These are phyloP conservation scores for Sophora flavescens DNA, from an alignment of 306 rosid genomes.

Conservation along the genomic window DNA sequence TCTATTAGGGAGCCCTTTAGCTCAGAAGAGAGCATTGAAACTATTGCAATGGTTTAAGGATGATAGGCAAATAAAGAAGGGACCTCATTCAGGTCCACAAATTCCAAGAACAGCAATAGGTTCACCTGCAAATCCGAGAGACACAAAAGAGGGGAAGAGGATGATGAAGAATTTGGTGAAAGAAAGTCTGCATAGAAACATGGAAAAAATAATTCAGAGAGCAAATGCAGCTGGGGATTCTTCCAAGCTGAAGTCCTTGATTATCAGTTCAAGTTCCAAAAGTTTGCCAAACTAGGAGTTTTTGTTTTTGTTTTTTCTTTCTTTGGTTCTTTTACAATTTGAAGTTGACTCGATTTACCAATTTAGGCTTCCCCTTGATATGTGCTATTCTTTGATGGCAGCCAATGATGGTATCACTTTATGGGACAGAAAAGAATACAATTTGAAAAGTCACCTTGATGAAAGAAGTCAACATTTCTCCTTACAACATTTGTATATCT, in stretches of 20 bases:
- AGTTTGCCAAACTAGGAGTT: conserved; percentile 63
- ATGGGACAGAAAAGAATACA: neutral
- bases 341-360: neutral
- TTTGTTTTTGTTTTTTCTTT: conserved; percentile 29
- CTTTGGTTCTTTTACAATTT: neutral
- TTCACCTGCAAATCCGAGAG: conserved; percentile 55
- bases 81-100: conserved; percentile 83
- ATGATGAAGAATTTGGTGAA: conserved; percentile 82
- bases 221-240: conserved; percentile 57
- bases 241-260: conserved; percentile 60
- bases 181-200: conserved; percentile 68
- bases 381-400: conserved; percentile 6
- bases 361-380: neutral
- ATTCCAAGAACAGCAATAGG: conserved; percentile 54
- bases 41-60: conserved; percentile 72
- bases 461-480: conserved; percentile 15
- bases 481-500: conserved; percentile 32
- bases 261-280: conserved; percentile 75
- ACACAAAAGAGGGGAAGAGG: conserved; percentile 65
- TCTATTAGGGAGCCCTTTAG: conserved; percentile 66
- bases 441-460: neutral
- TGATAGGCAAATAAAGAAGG: conserved; percentile 63
- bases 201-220: conserved; percentile 71
- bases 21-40: conserved; percentile 72
- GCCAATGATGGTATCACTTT: neutral